Base-by-base conservation (phyloP, 768 basidiomycete genomes). In the Rhodotorula diobovata region DNA sequence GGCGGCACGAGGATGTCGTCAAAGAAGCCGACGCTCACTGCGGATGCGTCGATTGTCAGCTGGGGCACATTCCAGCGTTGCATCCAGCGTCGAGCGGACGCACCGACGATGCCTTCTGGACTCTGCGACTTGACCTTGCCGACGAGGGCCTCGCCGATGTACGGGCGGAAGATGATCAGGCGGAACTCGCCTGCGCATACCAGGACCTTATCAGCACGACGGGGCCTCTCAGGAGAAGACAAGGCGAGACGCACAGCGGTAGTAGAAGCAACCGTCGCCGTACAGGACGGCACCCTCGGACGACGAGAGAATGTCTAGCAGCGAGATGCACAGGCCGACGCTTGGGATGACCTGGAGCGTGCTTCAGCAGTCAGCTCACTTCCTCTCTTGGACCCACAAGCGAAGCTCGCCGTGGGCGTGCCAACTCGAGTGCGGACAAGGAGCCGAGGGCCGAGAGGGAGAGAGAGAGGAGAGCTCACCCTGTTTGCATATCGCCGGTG, bases 401-500 rank as follows among this genome's bases (percentile, higher is more conserved):
- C 0, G 10, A 23, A 12, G 48, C 48, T 23, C 48, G 45, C 5
- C 45, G 16, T n/a, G n/a, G n/a, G n/a, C n/a, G n/a, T n/a, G n/a
- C 12, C 45, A 46, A 21, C 45, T 46, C 15, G 45, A 46, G 45
- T 12, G 45, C 18, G 21, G 45, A 46, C 43, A 28, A 59, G 55
- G 48, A 30, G 51, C n/a, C 30, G 1, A 3, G 16, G 41, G 48
- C 30, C 48, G 28, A 30, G 51, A 53, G 14, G 25, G 53, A 18
- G 35, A 2, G 10, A 34, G 34, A 25, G 28, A 41, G 37, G 35
- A 5, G 37, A 56, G 21, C 43, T n/a, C 61, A 82, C 81, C 76
- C 80, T 81, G 79, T 98, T 97, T 10, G 95, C 90, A 75, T 95
- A 98, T 81, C 96, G 96, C 80, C 90, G 90, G 84, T 98, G 94